Conservation (phyloP, 2,329 filamentous ascomycete species). For the Colletotrichum camelliae region DNA sequence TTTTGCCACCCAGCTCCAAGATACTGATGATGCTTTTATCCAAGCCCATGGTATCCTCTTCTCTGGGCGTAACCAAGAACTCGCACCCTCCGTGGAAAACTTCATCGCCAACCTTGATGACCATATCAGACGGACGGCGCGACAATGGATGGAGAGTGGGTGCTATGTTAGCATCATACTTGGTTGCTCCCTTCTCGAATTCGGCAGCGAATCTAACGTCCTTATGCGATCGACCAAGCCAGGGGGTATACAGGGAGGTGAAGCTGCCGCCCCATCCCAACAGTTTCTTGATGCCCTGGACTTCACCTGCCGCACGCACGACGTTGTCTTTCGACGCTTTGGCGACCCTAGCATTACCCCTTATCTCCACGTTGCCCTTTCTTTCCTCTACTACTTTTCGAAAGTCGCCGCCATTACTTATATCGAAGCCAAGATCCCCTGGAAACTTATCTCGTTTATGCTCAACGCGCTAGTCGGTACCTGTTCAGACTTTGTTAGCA, state of each 20-base stretch:
- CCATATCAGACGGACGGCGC: constrained; percentile 57
- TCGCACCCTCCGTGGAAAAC: background rate
- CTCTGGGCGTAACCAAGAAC: background rate
- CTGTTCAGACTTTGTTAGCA: background rate
- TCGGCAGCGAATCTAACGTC: constrained; percentile 25
- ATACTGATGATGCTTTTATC: too few species aligned
- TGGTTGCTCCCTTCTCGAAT: constrained; percentile 56
- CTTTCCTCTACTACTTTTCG: constrained; percentile 58
- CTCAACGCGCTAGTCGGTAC: constrained; percentile 39
- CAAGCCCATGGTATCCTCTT: too few species aligned
- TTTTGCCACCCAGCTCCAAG: too few species aligned
- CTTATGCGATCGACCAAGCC: background rate
- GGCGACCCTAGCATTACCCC: constrained; percentile 32
- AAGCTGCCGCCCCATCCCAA: accelerated
- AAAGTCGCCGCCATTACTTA: constrained; percentile 38
- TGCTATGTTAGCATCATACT: constrained; percentile 64
- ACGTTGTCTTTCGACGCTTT: background rate
- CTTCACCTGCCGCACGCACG: background rate
- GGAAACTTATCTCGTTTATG: constrained; percentile 50
- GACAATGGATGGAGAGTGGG: constrained; percentile 58
- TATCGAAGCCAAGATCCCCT: constrained; percentile 54
- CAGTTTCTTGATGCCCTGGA: constrained; percentile 69
- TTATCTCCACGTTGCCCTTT: constrained; percentile 66
- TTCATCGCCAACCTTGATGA: constrained; percentile 61
- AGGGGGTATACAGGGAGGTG: too few species aligned